Evolutionary conservation across 2,329 filamentous ascomycete species (phyloP).

Genomic region (Aspergillus felis): DNA sequence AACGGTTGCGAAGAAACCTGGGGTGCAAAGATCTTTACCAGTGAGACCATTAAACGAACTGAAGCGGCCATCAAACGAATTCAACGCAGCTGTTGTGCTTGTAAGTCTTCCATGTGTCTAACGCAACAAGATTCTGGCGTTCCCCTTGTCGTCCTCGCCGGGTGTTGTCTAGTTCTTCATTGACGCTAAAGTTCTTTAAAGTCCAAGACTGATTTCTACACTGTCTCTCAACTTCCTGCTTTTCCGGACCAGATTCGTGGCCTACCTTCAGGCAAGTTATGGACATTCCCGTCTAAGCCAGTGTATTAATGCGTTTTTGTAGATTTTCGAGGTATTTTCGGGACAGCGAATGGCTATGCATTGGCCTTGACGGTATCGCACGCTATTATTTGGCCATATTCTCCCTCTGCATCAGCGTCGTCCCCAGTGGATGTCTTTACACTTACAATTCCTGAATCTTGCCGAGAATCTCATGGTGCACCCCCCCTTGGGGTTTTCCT

Average conservation of each 20-base stretch:
- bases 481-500: conserved; percentile 81
- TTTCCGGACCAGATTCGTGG: conserved; percentile 72
- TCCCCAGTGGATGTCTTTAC: conserved; percentile 62
- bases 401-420: conserved; percentile 36
- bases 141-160: not conserved
- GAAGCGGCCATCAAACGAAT: conserved; percentile 28
- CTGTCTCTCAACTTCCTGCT: conserved; percentile 76
- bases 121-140: not conserved
- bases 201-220: conserved; percentile 82
- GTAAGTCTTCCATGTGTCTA: conserved; percentile 19
- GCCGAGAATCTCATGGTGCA: conserved; percentile 63
- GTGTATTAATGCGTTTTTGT: conserved; percentile 16
- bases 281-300: not conserved
- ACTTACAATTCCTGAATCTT: conserved; percentile 72
- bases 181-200: conserved; percentile 34
- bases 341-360: conserved; percentile 66
- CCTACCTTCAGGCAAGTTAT: conserved; percentile 59
- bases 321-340: conserved; percentile 65
- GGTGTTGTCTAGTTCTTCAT: not conserved
- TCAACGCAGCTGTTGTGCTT: conserved; percentile 34
- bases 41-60: conserved; percentile 36
- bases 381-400: conserved; percentile 89
- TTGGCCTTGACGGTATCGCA: conserved; percentile 75
- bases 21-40: conserved; percentile 29
- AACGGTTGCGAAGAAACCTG: conserved; percentile 15